These are phyloP conservation scores for Abortiporus biennis DNA, from an alignment of 1,284 basidiomycete genomes.

Conservation along the genomic window DNA sequence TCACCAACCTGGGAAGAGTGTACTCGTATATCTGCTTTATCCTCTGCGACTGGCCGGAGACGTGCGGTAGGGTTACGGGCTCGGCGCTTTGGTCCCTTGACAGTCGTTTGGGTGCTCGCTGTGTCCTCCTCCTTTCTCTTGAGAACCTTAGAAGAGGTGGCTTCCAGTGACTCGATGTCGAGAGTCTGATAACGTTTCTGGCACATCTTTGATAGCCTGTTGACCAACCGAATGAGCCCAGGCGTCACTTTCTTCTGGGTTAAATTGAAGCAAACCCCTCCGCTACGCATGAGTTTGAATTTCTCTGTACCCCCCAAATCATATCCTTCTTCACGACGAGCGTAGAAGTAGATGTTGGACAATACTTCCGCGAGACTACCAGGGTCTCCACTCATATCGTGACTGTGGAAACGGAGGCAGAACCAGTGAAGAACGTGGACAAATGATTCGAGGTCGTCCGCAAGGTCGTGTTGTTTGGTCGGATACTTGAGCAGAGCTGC, in stretches of 20 bases:
- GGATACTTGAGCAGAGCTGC: slow-evolving; percentile 1
- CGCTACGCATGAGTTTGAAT: not conserved
- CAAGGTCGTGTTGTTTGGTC: slow-evolving; percentile 1
- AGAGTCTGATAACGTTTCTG: not conserved
- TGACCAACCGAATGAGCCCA: not conserved
- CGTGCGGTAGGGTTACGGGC: too few species aligned
- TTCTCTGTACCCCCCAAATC: not conserved
- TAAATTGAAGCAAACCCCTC: not conserved
- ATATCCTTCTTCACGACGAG: not conserved
- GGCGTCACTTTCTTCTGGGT: not conserved
- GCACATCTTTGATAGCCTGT: not conserved
- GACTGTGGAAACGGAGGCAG: slow-evolving; percentile 2
- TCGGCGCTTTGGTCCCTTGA: too few species aligned
- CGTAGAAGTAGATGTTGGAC: not conserved
- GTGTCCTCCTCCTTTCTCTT: too few species aligned
- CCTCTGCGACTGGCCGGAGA: too few species aligned
- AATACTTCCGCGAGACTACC: not conserved
- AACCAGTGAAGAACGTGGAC: slow-evolving; percentile 2
- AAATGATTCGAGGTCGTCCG: slow-evolving; percentile 6
- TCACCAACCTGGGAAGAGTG: too few species aligned
- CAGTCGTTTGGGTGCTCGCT: too few species aligned
- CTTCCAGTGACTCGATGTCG: too few species aligned
- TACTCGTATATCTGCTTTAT: too few species aligned
- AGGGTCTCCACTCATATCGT: not conserved
- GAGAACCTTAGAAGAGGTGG: too few species aligned